Conservation (phyloP, 345 rosid species). For the Eutrema yunnanense region DNA sequence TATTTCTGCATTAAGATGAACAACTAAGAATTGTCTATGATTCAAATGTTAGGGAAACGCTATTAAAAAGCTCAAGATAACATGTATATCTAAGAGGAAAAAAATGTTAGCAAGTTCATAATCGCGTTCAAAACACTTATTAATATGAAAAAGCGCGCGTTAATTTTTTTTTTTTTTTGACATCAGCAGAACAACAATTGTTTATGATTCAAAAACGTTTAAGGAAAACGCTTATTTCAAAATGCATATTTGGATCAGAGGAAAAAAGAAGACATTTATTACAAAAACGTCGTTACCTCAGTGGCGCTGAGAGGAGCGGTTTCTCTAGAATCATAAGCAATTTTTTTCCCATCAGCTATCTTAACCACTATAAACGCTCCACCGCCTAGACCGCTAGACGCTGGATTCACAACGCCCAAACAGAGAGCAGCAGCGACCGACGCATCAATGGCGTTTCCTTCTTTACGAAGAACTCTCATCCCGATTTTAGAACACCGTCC, state of each 20-base stretch:
- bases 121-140: no score
- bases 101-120: no score
- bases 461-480: conserved; percentile 25
- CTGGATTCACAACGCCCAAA: conserved; percentile 56
- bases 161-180: no score
- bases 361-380: conserved; percentile 49
- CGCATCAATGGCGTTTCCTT: conserved; percentile 62
- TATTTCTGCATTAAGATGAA: background rate
- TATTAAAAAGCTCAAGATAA: no score
- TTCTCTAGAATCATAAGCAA: conserved; percentile 55
- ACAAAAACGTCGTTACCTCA: conserved; percentile 29
- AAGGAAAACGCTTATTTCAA: background rate
- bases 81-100: no score
- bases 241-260: background rate
- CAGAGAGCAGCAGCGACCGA: conserved; percentile 50
- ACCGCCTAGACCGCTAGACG: conserved; percentile 63
- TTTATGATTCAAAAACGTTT: no score
- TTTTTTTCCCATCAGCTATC: conserved; percentile 27
- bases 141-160: no score
- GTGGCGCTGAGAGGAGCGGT: conserved; percentile 57
- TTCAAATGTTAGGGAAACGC: background rate
- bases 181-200: no score
- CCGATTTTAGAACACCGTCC: conserved; percentile 48
- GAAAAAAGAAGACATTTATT: background rate
- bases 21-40: background rate